A percentile compares a stretch with the other conserved stretches of the same genome.
Conservation (phyloP, 1,139 yeast genomes). For the Candida neerlandica region DNA sequence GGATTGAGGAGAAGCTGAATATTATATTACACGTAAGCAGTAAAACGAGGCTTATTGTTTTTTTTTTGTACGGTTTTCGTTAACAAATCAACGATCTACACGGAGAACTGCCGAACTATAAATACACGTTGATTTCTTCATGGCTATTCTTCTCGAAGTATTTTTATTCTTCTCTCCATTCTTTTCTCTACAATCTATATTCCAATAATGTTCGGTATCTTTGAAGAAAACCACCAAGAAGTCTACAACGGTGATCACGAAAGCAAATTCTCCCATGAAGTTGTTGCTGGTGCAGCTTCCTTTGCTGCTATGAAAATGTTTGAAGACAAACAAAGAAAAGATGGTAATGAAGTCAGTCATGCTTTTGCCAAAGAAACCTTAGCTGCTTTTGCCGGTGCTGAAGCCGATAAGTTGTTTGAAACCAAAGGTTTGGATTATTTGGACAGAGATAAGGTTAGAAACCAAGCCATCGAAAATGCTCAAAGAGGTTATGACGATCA, state of each 20-base stretch:
- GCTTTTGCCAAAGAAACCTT: conserved; percentile 32
- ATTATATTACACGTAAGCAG: background rate
- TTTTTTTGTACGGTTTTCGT: background rate
- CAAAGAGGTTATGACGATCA: conserved; percentile 27
- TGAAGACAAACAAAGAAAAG: conserved; percentile 35
- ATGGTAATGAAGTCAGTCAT: conserved; percentile 36
- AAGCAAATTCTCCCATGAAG: conserved; percentile 31
- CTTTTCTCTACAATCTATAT: background rate
- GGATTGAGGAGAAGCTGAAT: too few species aligned
- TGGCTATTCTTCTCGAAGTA: background rate
- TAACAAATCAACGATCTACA: background rate
- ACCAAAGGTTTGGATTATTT: conserved; percentile 38
- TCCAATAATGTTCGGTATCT: conserved; percentile 19
- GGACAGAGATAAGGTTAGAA: conserved; percentile 28
- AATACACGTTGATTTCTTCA: conserved; percentile 1
- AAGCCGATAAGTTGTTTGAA: conserved; percentile 37
- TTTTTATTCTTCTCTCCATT: background rate
- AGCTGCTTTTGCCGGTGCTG: conserved; percentile 36
- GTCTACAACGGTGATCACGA: background rate
- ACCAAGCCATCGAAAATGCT: conserved; percentile 27
- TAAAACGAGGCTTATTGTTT: background rate
- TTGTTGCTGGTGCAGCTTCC: conserved; percentile 38
- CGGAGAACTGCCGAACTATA: background rate
- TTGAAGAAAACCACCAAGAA: conserved; percentile 9
- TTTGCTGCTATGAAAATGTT: conserved; percentile 35